These are phyloP conservation scores for Apiospora marii DNA, from an alignment of 2,329 filamentous ascomycete genomes.

Conservation along the genomic window DNA sequence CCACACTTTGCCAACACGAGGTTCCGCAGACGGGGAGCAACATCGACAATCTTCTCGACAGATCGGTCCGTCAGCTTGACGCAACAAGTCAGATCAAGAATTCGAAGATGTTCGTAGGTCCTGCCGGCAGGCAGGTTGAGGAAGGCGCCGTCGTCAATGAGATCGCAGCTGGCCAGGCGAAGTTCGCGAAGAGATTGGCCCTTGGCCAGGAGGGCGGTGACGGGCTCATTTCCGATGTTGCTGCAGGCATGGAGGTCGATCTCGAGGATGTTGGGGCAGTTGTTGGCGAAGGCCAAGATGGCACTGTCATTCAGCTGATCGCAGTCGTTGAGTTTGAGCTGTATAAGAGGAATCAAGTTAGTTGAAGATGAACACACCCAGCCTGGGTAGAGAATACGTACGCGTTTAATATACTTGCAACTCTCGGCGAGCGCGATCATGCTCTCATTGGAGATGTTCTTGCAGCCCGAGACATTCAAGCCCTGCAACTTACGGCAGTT, in stretches of 20 bases:
- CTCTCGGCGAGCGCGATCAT: conserved; percentile 80
- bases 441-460: conserved; percentile 84
- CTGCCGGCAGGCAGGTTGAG: conserved; percentile 73
- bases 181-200: conserved; percentile 89
- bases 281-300: conserved; percentile 83
- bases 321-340: conserved; percentile 96
- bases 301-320: conserved; percentile 82
- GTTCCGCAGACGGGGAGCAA: conserved; percentile 88
- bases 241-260: conserved; percentile 92
- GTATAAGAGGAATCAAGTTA: conserved; percentile 25
- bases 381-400: conserved; percentile 51
- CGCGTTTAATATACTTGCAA: conserved; percentile 87
- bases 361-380: neutral
- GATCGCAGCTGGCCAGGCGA: conserved; percentile 82
- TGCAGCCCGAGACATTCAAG: conserved; percentile 89
- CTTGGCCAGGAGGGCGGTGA: conserved; percentile 80
- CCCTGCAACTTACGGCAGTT: conserved; percentile 89
- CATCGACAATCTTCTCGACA: conserved; percentile 85
- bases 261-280: conserved; percentile 93
- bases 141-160: conserved; percentile 90
- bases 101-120: conserved; percentile 86
- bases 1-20: conserved; percentile 94
- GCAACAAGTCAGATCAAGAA: conserved; percentile 93
- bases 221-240: conserved; percentile 80
- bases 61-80: conserved; percentile 83